A percentile compares a stretch with the other conserved stretches of the same genome.
Conservation (phyloP, 2,329 filamentous ascomycete species). For the Aspergillus costaricaensis region DNA sequence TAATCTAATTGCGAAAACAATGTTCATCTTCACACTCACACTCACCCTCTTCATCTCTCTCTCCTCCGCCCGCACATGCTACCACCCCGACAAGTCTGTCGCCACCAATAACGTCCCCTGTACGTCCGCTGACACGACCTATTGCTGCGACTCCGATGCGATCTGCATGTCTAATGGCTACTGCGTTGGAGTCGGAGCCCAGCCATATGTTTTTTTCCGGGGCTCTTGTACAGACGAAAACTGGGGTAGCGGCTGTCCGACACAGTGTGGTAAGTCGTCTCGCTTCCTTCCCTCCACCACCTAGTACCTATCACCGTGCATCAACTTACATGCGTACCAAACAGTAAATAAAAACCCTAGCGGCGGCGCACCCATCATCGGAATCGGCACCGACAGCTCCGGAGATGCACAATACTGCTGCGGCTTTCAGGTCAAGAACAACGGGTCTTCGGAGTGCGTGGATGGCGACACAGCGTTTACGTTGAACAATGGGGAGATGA, state of each 20-base stretch:
- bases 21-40: background rate
- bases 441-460: background rate
- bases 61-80: conserved; percentile 7
- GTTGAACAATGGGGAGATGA: conserved; percentile 1
- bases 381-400: background rate
- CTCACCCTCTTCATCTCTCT: background rate
- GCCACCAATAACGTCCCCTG: conserved; percentile 1
- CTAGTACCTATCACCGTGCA: no score
- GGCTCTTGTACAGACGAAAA: conserved; percentile 5
- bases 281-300: no score
- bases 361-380: conserved; percentile 4
- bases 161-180: conserved; percentile 10
- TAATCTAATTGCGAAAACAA: background rate
- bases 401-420: conserved; percentile 8
- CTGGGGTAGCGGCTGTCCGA: conserved; percentile 4
- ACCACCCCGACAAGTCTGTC: conserved; percentile 6
- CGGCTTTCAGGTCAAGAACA: conserved; percentile 1
- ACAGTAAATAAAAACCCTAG: conserved; percentile 3
- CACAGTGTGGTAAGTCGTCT: conserved; percentile 1
- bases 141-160: conserved; percentile 4
- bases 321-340: background rate
- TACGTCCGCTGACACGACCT: background rate
- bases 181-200: conserved; percentile 1
- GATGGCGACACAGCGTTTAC: conserved; percentile 5
- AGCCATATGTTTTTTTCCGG: background rate